phyloP scores from a whole-genome alignment of 371 early-diverging fungal species.

The Coemansia sp. region DNA sequence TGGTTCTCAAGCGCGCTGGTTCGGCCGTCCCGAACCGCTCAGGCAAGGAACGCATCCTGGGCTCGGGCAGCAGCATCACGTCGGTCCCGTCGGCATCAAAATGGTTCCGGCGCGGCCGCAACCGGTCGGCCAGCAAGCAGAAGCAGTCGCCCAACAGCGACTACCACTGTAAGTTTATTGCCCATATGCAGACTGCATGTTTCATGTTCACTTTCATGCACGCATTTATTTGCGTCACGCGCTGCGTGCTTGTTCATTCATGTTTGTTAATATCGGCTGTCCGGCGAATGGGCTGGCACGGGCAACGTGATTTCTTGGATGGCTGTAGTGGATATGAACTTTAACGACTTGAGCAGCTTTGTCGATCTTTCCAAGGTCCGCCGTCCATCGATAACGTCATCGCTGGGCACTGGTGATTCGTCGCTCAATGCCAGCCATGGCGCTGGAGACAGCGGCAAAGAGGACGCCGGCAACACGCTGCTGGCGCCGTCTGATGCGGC shows the following conservation, averaged over 20 bases:
- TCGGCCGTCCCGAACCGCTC: constrained; percentile 24
- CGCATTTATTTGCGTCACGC: constrained; percentile 7
- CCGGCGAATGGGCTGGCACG: too few relatives aligned
- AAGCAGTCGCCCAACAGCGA: constrained; percentile 13
- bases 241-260: background rate
- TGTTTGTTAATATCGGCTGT: background rate
- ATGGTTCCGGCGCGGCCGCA: constrained; percentile 44
- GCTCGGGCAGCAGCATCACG: constrained; percentile 8
- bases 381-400: constrained; percentile 47
- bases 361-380: constrained; percentile 48
- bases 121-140: constrained; percentile 18
- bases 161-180: constrained; percentile 24
- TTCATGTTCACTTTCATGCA: background rate
- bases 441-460: constrained; percentile 31
- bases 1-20: constrained; percentile 35
- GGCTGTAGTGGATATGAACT: constrained; percentile 46
- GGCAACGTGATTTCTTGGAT: too few relatives aligned
- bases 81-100: constrained; percentile 22
- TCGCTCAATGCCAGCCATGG: constrained; percentile 21
- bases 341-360: constrained; percentile 44
- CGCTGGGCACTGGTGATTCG: constrained; percentile 42
- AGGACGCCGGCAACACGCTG: constrained; percentile 14
- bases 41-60: constrained; percentile 10
- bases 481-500: constrained; percentile 15
- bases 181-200: too few relatives aligned